Evolutionary conservation across 164 flowering plant genomes (phyloP).

Genomic region (Tinospora cordifolia): DNA sequence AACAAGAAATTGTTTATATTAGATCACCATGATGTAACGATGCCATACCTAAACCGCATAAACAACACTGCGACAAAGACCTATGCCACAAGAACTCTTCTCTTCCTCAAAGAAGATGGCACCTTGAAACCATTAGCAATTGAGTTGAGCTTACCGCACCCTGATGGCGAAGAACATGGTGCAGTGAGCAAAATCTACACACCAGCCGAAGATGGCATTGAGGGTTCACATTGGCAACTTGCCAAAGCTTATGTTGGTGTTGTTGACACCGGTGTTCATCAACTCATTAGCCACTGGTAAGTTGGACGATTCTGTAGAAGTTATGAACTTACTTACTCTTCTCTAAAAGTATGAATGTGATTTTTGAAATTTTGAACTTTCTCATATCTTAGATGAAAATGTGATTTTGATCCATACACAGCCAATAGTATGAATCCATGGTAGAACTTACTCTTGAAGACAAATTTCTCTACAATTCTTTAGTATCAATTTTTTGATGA

Average conservation of each 20-base stretch:
- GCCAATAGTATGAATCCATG: too few relatives aligned
- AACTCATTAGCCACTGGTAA: conserved; percentile 91
- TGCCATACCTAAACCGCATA: conserved; percentile 70
- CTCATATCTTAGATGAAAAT: too few relatives aligned
- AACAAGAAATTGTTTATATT: conserved; percentile 59
- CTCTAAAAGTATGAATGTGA: background rate
- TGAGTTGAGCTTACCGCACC: conserved; percentile 79
- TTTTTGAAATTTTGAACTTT: too few relatives aligned
- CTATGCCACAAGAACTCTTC: conserved; percentile 69
- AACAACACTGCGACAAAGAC: conserved; percentile 61
- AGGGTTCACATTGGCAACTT: conserved; percentile 70
- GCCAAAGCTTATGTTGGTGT: conserved; percentile 91
- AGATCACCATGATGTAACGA: conserved; percentile 74
- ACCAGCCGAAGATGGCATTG: conserved; percentile 50
- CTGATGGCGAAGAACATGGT: conserved; percentile 59
- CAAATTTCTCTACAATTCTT: too few relatives aligned
- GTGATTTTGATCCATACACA: too few relatives aligned
- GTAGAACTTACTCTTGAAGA: too few relatives aligned
- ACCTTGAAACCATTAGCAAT: conserved; percentile 79
- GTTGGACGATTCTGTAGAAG: background rate
- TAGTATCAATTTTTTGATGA: too few relatives aligned
- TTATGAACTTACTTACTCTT: background rate
- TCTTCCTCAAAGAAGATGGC: conserved; percentile 63
- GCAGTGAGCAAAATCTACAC: conserved; percentile 57
- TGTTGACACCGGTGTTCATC: conserved; percentile 83